Evolutionary conservation across 192 early-diverging fungal genomes (phyloP), one percentile per base, ranked within the genome.

Genomic region (Coemansia sp.): DNA sequence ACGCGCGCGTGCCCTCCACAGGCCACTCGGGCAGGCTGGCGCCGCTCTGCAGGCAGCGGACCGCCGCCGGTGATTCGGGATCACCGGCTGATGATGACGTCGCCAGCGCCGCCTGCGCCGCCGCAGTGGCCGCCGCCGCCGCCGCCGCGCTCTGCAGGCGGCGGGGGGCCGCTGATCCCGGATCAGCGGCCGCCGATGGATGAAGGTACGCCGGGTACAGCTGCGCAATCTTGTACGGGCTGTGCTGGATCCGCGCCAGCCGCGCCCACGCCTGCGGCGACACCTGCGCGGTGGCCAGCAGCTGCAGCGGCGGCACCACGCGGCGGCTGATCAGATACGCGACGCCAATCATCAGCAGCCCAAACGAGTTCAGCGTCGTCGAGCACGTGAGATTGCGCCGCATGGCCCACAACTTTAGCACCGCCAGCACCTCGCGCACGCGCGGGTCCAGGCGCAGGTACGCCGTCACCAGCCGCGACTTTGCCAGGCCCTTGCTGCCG

Each of bases 231-330:
- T 11, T 24, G 8, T 73, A 24, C 0, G 65, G 51, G 17, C 37
- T 46, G n/a, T 22, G 4, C n/a, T 60, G 66, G 43, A 76, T n/a
- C 2, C 5, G 25, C 0, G 29, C 40, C n/a, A 75, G 58, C 5
- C 32, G 35, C n/a, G 11, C n/a, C 74, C 73, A 72, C 10, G 17
- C 40, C 19, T 32, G 19, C 4, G 32, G 0, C 6, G 24, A 41
- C 7, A 63, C 35, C 10, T 41, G 10, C 4, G 29, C n/a, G 1
- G 78, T 75, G 1, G 53, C 6, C n/a, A 75, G 9, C 10, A 73
- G 64, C 60, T 82, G 79, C 47, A 82, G 51, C 14, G 79, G 79
- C 22, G 79, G 79, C 8, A 82, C 60, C 46, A 82, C 79, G 2
- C 43, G 31, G 42, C 71, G 53, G 45, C 56, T 37, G 15, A 76